Evolutionary conservation across 2,329 filamentous ascomycete genomes (phyloP).

Genomic region (Epichloe hybrida): DNA sequence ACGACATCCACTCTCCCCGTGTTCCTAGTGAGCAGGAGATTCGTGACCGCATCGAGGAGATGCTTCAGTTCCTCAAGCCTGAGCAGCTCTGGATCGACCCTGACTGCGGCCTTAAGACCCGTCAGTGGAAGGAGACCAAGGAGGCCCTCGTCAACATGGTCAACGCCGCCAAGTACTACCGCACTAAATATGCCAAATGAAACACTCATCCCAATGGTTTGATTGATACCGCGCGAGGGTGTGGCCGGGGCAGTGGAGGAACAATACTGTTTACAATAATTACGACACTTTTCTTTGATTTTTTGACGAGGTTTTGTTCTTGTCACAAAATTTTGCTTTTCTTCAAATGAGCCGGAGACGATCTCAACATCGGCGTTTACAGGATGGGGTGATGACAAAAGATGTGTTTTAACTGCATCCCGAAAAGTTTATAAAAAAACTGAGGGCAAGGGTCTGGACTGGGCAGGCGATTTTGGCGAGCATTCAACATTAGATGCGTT

Average conservation of each 20-base stretch:
- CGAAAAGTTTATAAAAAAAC: slow-evolving; percentile 19
- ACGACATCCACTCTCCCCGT: slow-evolving; percentile 99
- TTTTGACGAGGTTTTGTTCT: neutral
- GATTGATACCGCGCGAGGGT: slow-evolving; percentile 8
- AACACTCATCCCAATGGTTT: slow-evolving; percentile 11
- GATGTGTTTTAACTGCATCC: slow-evolving; percentile 22
- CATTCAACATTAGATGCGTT: slow-evolving; percentile 28
- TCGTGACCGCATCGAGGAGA: slow-evolving; percentile 94
- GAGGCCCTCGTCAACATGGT: slow-evolving; percentile 93
- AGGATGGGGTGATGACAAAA: slow-evolving; percentile 19
- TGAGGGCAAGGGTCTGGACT: slow-evolving; percentile 13
- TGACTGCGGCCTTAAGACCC: slow-evolving; percentile 98
- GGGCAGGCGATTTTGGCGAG: slow-evolving; percentile 17
- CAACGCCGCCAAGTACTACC: slow-evolving; percentile 94
- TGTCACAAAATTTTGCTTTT: slow-evolving; percentile 7
- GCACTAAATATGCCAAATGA: slow-evolving; percentile 69
- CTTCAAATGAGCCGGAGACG: slow-evolving; percentile 30
- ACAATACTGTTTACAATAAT: slow-evolving; percentile 17
- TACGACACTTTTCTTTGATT: slow-evolving; percentile 16
- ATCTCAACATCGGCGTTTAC: slow-evolving; percentile 48
- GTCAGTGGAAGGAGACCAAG: slow-evolving; percentile 98
- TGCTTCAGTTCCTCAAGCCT: slow-evolving; percentile 92
- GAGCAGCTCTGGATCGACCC: slow-evolving; percentile 99
- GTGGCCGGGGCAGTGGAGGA: slow-evolving; percentile 5
- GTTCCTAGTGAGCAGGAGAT: slow-evolving; percentile 96